Percentiles rank a stretch among this genome's conserved stretches.
These are phyloP conservation scores for Zizania latifolia DNA, from an alignment of 176 grass and related monocot species.

Conservation along the genomic window DNA sequence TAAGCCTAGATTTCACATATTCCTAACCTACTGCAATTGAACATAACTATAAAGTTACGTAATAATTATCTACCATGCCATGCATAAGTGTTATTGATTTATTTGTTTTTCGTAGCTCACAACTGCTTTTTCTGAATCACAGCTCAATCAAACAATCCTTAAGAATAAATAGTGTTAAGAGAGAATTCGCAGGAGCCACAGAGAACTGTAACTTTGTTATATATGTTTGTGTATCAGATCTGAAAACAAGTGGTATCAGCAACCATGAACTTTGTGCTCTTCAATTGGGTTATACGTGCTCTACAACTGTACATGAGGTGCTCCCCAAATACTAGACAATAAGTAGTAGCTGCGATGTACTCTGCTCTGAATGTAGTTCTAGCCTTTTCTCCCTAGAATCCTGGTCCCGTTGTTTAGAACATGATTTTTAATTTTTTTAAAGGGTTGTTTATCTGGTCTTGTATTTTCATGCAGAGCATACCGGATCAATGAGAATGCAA, in stretches of 20 bases:
- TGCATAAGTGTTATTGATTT: no score
- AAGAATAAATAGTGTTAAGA: not conserved
- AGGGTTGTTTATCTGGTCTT: not conserved
- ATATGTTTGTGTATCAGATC: not conserved
- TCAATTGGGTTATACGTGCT: no score
- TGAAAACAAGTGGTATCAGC: not conserved
- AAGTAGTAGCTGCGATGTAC: not conserved
- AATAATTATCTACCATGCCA: no score
- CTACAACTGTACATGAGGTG: not conserved
- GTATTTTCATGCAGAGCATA: constrained; percentile 18
- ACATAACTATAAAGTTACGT: no score
- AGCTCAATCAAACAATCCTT: not conserved
- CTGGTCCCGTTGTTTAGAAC: not conserved
- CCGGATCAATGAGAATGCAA: constrained; percentile 15
- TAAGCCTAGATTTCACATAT: no score
- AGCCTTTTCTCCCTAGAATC: not conserved
- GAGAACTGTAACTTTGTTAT: not conserved
- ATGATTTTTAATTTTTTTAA: not conserved
- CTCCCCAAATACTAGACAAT: no score
- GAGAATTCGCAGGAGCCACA: not conserved
- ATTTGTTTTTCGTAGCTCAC: no score
- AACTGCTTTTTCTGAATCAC: no score
- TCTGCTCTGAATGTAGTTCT: not conserved
- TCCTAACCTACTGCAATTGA: no score
- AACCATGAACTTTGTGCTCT: not conserved